Conservation (phyloP, 2,329 filamentous ascomycete genomes). For the Lachnellula cervina region DNA sequence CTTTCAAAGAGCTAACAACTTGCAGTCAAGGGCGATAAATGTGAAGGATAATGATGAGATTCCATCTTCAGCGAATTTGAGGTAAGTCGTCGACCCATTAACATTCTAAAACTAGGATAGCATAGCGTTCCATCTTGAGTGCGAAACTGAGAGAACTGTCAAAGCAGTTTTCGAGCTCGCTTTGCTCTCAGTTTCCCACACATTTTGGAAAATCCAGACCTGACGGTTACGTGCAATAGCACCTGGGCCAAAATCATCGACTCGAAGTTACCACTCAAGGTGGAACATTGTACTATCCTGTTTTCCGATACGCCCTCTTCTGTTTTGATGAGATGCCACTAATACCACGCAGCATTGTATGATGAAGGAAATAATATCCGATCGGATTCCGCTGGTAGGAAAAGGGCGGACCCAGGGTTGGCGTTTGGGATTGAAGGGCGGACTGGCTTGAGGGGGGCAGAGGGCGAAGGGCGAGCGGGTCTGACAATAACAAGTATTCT, state of each 20-base stretch:
- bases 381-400: background rate
- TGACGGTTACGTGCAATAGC: background rate
- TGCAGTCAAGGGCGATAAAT: background rate
- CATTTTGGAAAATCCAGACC: background rate
- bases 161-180: background rate
- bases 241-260: background rate
- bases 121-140: background rate
- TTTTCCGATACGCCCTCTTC: background rate
- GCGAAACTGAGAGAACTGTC: background rate
- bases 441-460: background rate
- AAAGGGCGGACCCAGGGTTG: background rate
- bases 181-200: background rate
- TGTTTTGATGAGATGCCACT: background rate
- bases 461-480: background rate
- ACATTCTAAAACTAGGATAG: background rate
- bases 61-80: background rate
- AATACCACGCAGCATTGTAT: background rate
- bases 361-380: too few relatives aligned
- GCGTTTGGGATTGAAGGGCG: background rate
- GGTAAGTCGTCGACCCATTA: background rate
- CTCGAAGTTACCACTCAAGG: background rate
- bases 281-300: background rate
- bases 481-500: background rate
- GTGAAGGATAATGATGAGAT: background rate
- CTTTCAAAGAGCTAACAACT: background rate